Conservation (phyloP, 768 basidiomycete species). For the Daedaleopsis nitida region DNA sequence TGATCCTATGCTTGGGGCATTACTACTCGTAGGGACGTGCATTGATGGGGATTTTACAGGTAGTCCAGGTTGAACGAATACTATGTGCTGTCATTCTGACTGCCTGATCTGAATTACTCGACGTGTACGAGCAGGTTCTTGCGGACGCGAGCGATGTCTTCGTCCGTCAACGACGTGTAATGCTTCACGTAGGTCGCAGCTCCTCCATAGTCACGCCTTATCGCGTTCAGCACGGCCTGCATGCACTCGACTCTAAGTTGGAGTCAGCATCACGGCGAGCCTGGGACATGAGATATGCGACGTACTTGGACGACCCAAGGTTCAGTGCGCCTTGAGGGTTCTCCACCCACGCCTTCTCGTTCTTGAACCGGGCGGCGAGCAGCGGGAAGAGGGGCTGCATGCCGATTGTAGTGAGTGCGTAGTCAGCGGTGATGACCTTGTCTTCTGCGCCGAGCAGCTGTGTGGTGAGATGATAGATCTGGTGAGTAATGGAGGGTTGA, state of each 20-base stretch:
- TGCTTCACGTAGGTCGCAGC: slow-evolving; percentile 37
- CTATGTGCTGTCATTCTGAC: no score
- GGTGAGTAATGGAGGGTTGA: no score
- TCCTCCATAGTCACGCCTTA: slow-evolving; percentile 40
- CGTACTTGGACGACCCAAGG: slow-evolving; percentile 38
- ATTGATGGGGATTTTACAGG: no score
- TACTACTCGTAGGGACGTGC: no score
- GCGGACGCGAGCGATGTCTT: slow-evolving; percentile 31
- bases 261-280: background rate
- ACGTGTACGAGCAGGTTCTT: slow-evolving; percentile 11
- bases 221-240: slow-evolving; percentile 32
- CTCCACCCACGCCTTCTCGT: slow-evolving; percentile 32
- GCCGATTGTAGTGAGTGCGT: slow-evolving; percentile 42
- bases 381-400: slow-evolving; percentile 34
- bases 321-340: slow-evolving; percentile 38
- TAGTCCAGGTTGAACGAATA: no score
- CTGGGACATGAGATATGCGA: background rate
- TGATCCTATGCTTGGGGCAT: no score
- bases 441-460: slow-evolving; percentile 43
- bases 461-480: no score
- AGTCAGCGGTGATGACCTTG: slow-evolving; percentile 41
- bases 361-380: slow-evolving; percentile 34
- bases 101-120: no score
- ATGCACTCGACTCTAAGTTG: slow-evolving; percentile 39
- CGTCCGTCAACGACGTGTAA: slow-evolving; percentile 29